Base-by-base conservation (phyloP, 106 monocot species). In the Posidonia australis region DNA sequence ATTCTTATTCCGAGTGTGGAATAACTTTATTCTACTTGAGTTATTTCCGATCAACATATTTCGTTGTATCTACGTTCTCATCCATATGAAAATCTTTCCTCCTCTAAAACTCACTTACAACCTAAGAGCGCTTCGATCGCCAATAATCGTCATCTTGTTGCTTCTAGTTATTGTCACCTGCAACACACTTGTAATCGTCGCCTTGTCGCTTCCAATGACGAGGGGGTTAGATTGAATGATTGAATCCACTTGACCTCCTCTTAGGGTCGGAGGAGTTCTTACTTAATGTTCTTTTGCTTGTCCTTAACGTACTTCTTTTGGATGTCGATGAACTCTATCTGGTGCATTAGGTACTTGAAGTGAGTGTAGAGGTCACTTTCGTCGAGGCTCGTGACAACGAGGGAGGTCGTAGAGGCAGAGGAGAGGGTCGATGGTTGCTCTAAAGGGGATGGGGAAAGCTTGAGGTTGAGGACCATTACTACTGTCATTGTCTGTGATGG, bases 231-330 rank as follows among this genome's bases (percentile, higher is more conserved):
- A 91, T 75, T 98, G n/a, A n/a, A n/a, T n/a, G n/a, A n/a, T n/a
- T n/a, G 96, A 68, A 98, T 98, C 68, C 98, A 67, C 81, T 98
- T 98, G n/a, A 91, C 98, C 82, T 98, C 98, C 78, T 98, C 98
- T 81, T 98, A 91, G 0, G 98, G 87, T 23, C 91, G 82, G 24
- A 98, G 82, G 22, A 79, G 79, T 82, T 98, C 98, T 12, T 91
- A 68, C 80, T 98, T 98, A 14, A 98, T 90, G 70, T 98, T 98
- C 87, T 91, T 98, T 73, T 79, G 90, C 77, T 98, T 90, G 73
- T 98, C 96, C 77, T 93, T 93, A 18, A 89, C 86, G 76, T 93
- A 93, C 71, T 93, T 86, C 75, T 93, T 89, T 58, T 93, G 93
- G 67, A 94, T 89, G 62, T 89, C 89, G 69, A 94, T 73, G 81